Conservation (phyloP, 768 basidiomycete species). For the Hygrocybe coccinea region DNA sequence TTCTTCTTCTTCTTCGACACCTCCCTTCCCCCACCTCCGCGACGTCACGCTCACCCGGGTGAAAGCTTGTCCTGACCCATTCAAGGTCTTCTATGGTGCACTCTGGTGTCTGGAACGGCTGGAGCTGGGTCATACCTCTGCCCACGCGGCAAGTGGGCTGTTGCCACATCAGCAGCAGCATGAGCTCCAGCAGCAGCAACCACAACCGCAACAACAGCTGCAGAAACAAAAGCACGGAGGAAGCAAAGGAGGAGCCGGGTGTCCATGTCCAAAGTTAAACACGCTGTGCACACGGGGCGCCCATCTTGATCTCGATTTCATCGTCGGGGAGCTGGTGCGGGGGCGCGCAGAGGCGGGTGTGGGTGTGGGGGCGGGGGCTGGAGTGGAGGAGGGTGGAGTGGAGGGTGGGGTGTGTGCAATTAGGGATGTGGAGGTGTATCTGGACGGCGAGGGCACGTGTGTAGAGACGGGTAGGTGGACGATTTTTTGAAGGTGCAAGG, state of each 20-base stretch:
- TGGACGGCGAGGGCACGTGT: conserved; percentile 6
- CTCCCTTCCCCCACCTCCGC: conserved; percentile 35
- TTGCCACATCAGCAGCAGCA: conserved; percentile 14
- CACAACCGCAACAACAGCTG: conserved; percentile 7
- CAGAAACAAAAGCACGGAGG: background rate
- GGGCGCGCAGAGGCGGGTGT: conserved; percentile 5
- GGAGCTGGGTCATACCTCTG: conserved; percentile 34
- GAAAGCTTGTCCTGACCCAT: conserved; percentile 29
- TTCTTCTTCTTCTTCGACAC: background rate
- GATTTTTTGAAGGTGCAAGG: conserved; percentile 1
- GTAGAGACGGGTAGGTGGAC: conserved; percentile 19
- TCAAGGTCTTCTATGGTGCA: conserved; percentile 31
- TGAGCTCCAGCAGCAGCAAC: no score
- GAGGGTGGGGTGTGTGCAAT: conserved; percentile 19
- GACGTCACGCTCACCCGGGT: conserved; percentile 35
- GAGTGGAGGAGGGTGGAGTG: conserved; percentile 19
- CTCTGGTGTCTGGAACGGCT: conserved; percentile 28
- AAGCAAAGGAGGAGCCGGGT: conserved; percentile 1
- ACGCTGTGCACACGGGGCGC: conserved; percentile 28
- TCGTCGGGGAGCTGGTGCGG: conserved; percentile 21
- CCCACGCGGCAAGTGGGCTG: conserved; percentile 30
- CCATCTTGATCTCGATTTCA: conserved; percentile 23
- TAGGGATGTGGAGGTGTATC: conserved; percentile 8
- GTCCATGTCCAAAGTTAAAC: conserved; percentile 33
- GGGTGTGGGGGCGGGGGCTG: conserved; percentile 13